phyloP scores from a whole-genome alignment of 371 early-diverging fungal species.

The Globomyces sp. region DNA sequence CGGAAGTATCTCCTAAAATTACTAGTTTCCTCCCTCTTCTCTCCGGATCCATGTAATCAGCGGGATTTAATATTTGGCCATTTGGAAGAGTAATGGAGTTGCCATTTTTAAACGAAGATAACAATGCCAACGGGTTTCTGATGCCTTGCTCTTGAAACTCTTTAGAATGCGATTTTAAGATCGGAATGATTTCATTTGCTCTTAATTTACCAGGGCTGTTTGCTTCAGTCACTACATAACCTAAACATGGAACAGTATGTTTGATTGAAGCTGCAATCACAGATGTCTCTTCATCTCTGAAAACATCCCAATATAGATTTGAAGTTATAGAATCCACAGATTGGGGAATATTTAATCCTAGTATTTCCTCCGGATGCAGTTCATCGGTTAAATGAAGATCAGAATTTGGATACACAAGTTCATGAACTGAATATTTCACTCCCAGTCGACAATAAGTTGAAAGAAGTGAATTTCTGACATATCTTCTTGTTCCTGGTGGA shows the following conservation, averaged over 20 bases:
- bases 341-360: slow-evolving; percentile 47
- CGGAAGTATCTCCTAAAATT: slow-evolving; percentile 59
- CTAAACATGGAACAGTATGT: slow-evolving; percentile 57
- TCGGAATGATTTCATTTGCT: slow-evolving; percentile 38
- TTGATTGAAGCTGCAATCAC: slow-evolving; percentile 47
- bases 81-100: slow-evolving; percentile 48
- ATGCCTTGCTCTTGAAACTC: slow-evolving; percentile 37
- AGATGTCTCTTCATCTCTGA: slow-evolving; percentile 19
- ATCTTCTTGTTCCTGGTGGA: slow-evolving; percentile 49
- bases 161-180: slow-evolving; percentile 39
- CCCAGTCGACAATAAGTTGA: slow-evolving; percentile 43
- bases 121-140: slow-evolving; percentile 48
- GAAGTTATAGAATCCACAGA: slow-evolving; percentile 31
- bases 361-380: slow-evolving; percentile 15
- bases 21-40: slow-evolving; percentile 51
- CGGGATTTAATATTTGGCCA: slow-evolving; percentile 42
- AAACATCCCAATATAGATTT: neutral
- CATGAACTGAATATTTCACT: slow-evolving; percentile 6
- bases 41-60: slow-evolving; percentile 28
- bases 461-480: slow-evolving; percentile 50
- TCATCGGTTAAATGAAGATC: neutral
- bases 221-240: slow-evolving; percentile 52
- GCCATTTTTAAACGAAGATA: slow-evolving; percentile 49
- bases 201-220: slow-evolving; percentile 46
- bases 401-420: neutral